A percentile compares a stretch with the other conserved stretches of the same genome.
phyloP scores from a whole-genome alignment of 2,329 filamentous ascomycete species.

The Exophiala alcalophila region DNA sequence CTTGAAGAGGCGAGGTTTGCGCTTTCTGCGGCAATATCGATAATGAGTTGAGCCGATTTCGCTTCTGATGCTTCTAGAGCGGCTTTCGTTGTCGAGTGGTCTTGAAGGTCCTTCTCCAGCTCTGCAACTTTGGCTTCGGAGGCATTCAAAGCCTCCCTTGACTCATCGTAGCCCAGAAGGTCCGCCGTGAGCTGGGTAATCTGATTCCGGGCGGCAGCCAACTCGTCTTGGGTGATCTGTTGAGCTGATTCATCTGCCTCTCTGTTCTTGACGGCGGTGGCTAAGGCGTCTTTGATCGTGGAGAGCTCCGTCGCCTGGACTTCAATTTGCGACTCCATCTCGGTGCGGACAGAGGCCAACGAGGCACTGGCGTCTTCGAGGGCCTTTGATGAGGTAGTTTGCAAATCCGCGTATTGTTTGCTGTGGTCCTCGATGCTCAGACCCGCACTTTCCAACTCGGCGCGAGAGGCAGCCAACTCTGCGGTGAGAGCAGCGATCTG shows the following conservation, averaged over 20 bases:
- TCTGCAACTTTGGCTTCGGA: slow-evolving; percentile 16
- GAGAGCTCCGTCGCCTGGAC: slow-evolving; percentile 17
- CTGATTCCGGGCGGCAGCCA: slow-evolving; percentile 12
- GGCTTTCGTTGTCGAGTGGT: slow-evolving; percentile 7
- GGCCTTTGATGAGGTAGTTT: slow-evolving; percentile 18
- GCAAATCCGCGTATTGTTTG: slow-evolving; percentile 21
- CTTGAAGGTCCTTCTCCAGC: slow-evolving; percentile 14
- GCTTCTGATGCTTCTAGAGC: slow-evolving; percentile 18
- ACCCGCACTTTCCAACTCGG: slow-evolving; percentile 49
- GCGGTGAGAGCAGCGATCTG: slow-evolving; percentile 67
- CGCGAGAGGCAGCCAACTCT: slow-evolving; percentile 63
- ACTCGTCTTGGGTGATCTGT: slow-evolving; percentile 15
- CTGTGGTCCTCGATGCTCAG: slow-evolving; percentile 15
- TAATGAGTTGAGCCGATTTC: slow-evolving; percentile 16
- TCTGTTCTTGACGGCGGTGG: slow-evolving; percentile 11
- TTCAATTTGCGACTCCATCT: slow-evolving; percentile 23
- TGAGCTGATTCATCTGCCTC: slow-evolving; percentile 15
- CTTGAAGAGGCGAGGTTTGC: slow-evolving; percentile 2
- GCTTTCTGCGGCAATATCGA: slow-evolving; percentile 14
- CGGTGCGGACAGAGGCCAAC: slow-evolving; percentile 3
- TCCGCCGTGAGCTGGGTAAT: slow-evolving; percentile 17
- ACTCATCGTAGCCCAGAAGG: slow-evolving; percentile 13
- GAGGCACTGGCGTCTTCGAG: slow-evolving; percentile 19
- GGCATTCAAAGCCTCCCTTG: slow-evolving; percentile 12
- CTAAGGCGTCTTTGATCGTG: slow-evolving; percentile 11